Evolutionary conservation across 208 protist species (phyloP).

Genomic region (Wallacemonas rigidus): DNA sequence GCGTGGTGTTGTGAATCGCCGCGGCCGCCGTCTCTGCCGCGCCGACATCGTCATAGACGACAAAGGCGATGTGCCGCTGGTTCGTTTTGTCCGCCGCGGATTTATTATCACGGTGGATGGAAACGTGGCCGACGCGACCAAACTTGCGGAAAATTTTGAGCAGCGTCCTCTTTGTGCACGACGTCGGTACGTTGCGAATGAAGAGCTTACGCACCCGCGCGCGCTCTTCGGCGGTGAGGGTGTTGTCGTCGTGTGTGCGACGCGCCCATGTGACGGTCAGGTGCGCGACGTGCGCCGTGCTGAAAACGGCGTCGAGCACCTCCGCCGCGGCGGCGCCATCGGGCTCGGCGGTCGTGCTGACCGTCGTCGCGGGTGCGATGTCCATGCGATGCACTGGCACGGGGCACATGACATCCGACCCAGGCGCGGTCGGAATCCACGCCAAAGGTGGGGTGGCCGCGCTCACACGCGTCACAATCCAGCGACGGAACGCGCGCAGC

Average conservation of each 20-base stretch:
- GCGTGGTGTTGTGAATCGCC: conserved; percentile 59
- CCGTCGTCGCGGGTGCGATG: not conserved
- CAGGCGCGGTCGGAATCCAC: too few relatives aligned
- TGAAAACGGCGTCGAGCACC: conserved; percentile 15
- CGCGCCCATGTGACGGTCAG: conserved; percentile 74
- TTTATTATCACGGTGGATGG: conserved; percentile 71
- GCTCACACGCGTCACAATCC: not conserved
- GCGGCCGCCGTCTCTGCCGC: conserved; percentile 54
- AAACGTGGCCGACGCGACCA: conserved; percentile 51
- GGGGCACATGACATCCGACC: not conserved
- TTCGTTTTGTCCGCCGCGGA: conserved; percentile 21
- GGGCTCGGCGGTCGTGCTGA: not conserved
- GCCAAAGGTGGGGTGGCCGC: not conserved
- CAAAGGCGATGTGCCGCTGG: conserved; percentile 80
- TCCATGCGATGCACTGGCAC: not conserved
- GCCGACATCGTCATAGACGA: conserved; percentile 60
- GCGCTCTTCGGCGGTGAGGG: conserved; percentile 58
- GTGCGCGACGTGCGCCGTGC: conserved; percentile 22
- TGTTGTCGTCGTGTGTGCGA: conserved; percentile 63
- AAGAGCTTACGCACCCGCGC: conserved; percentile 77
- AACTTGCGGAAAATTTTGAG: conserved; percentile 40
- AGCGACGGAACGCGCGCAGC: conserved; percentile 8
- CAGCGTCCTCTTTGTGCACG: conserved; percentile 49
- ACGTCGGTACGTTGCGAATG: conserved; percentile 77
- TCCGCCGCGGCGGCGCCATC: not conserved